Percentiles rank a stretch among this genome's conserved stretches.
Evolutionary conservation across 2,329 filamentous ascomycete species (phyloP).

Genomic region (Aspergillus fumigatus): DNA sequence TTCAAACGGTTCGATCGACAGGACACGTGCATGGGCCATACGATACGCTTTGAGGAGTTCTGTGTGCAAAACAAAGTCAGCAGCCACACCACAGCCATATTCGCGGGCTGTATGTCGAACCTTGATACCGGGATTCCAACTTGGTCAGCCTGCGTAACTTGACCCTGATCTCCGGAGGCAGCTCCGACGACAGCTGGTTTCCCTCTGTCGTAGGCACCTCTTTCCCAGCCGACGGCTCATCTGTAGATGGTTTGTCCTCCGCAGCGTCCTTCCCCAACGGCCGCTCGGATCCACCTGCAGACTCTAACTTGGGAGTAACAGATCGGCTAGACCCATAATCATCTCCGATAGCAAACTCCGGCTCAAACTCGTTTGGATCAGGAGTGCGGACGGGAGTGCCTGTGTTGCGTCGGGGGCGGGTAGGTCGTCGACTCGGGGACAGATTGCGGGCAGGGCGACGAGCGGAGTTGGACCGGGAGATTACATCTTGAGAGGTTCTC

Average conservation of each 20-base stretch:
- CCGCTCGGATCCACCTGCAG: constrained; percentile 30
- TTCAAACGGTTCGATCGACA: constrained; percentile 90
- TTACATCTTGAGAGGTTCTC: constrained; percentile 45
- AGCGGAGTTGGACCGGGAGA: constrained; percentile 43
- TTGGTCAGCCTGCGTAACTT: constrained; percentile 85
- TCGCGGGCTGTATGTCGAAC: constrained; percentile 42
- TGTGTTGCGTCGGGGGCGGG: constrained; percentile 32
- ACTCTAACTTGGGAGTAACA: constrained; percentile 53
- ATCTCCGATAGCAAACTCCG: constrained; percentile 81
- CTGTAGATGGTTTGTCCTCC: constrained; percentile 18
- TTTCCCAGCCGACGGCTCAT: constrained; percentile 16
- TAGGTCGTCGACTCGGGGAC: constrained; percentile 24
- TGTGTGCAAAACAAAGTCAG: constrained; percentile 31
- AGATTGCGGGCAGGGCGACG: constrained; percentile 31
- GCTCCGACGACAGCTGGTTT: constrained; percentile 43
- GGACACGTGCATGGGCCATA: constrained; percentile 79
- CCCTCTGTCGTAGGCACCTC: constrained; percentile 19
- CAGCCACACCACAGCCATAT: background rate
- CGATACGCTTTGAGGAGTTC: constrained; percentile 89
- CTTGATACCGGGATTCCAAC: constrained; percentile 79
- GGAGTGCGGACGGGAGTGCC: constrained; percentile 54
- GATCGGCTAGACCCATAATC: constrained; percentile 64
- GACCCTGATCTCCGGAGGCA: constrained; percentile 68
- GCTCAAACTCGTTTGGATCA: constrained; percentile 83
- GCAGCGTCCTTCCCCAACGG: constrained; percentile 18